A percentile compares a stretch with the other conserved stretches of the same genome.
phyloP scores from a whole-genome alignment of 2,329 filamentous ascomycete genomes.

The Fusarium poae region DNA sequence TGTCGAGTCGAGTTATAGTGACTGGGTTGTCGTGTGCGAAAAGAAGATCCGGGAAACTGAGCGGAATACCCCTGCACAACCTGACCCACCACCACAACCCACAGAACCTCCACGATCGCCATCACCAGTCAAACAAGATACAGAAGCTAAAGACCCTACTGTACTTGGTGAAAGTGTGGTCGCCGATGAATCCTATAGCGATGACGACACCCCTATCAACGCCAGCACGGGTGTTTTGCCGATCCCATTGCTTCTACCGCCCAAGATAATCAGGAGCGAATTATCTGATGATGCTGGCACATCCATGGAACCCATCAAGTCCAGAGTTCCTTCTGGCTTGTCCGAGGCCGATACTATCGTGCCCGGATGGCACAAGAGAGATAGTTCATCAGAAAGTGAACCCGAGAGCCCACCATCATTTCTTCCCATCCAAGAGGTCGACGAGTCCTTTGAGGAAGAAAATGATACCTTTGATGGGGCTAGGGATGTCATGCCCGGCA shows the following conservation, averaged over 20 bases:
- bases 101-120: conserved; percentile 40
- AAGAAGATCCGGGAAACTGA: conserved; percentile 78
- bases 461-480: conserved; percentile 34
- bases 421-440: conserved; percentile 38
- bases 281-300: conserved; percentile 6
- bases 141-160: conserved; percentile 18
- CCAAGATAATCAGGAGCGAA: conserved; percentile 22
- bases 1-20: conserved; percentile 80
- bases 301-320: conserved; percentile 22
- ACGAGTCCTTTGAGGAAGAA: conserved; percentile 21
- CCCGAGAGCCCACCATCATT: conserved; percentile 35
- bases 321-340: conserved; percentile 39
- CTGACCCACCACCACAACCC: conserved; percentile 15
- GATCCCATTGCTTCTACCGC: conserved; percentile 43
- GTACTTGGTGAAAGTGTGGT: conserved; percentile 21
- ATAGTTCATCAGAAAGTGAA: conserved; percentile 29
- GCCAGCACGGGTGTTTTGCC: conserved; percentile 32
- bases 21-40: conserved; percentile 86
- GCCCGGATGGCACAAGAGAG: conserved; percentile 30
- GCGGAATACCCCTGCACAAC: conserved; percentile 52
- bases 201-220: conserved; percentile 36
- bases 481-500: conserved; percentile 24
- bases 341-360: conserved; percentile 47
- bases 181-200: conserved; percentile 31
- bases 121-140: conserved; percentile 37